Evolutionary conservation across 1,139 yeast genomes (phyloP).

Genomic region (Geotrichum armillariae): DNA sequence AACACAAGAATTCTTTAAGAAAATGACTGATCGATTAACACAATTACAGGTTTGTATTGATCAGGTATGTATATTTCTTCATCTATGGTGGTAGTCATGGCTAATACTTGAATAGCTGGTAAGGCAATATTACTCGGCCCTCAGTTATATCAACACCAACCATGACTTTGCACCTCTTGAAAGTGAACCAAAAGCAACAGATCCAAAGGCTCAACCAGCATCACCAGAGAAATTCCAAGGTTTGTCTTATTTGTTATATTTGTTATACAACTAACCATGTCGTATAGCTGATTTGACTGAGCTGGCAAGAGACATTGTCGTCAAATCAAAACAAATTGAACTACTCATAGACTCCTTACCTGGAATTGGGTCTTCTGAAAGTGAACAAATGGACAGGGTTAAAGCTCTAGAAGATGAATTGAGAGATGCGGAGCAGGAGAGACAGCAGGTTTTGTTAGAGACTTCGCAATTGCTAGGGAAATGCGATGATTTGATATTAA

Average conservation of each 20-base stretch:
- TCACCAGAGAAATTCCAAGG: slow-evolving; percentile 42
- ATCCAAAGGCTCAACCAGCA: slow-evolving; percentile 46
- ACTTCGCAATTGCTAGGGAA: slow-evolving; percentile 64
- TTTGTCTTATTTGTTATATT: background rate
- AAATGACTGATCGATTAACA: slow-evolving; percentile 73
- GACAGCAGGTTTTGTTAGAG: slow-evolving; percentile 57
- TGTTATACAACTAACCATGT: slow-evolving; percentile 37
- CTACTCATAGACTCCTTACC: slow-evolving; percentile 87
- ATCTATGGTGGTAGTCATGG: too few relatives aligned
- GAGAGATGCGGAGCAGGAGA: slow-evolving; percentile 57
- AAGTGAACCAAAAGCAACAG: slow-evolving; percentile 53
- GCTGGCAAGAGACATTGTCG: slow-evolving; percentile 76
- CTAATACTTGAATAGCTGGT: too few relatives aligned
- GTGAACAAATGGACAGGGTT: slow-evolving; percentile 67
- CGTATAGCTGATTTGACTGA: slow-evolving; percentile 41
- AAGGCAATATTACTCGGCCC: slow-evolving; percentile 88
- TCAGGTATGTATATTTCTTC: slow-evolving; percentile 45
- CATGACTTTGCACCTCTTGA: slow-evolving; percentile 58
- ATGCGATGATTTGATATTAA: slow-evolving; percentile 69
- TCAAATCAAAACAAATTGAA: slow-evolving; percentile 83
- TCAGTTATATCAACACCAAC: slow-evolving; percentile 77
- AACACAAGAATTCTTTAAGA: background rate
- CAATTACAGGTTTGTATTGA: slow-evolving; percentile 91
- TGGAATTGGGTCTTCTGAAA: slow-evolving; percentile 84
- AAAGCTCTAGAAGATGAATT: slow-evolving; percentile 64